A percentile compares a stretch with the other conserved stretches of the same genome.
phyloP scores from a whole-genome alignment of 139 green algal species.

The Micractinium sp. region DNA sequence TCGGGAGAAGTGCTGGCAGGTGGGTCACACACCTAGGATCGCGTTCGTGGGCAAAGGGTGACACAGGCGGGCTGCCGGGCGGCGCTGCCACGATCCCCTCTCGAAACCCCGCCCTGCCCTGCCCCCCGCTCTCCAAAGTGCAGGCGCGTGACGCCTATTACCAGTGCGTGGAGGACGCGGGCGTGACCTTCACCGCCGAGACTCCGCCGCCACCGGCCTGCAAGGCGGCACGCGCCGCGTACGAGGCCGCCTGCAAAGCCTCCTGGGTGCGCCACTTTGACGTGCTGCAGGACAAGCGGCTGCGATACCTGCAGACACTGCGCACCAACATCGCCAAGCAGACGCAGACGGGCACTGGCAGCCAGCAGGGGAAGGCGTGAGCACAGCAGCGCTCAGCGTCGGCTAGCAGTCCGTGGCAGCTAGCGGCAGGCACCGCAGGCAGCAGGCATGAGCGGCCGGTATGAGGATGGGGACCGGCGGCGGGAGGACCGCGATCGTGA shows the following conservation, averaged over 20 bases:
- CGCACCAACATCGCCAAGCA: constrained; percentile 53
- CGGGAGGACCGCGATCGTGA: constrained; percentile 29
- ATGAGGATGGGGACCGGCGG: constrained; percentile 16
- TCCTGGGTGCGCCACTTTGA: constrained; percentile 89
- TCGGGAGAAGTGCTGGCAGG: constrained; percentile 53
- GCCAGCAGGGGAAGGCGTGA: constrained; percentile 37
- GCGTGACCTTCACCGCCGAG: constrained; percentile 44
- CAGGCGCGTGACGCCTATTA: constrained; percentile 76
- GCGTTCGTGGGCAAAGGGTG: not conserved
- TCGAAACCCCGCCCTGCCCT: not conserved
- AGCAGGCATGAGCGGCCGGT: not conserved
- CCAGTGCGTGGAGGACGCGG: constrained; percentile 57
- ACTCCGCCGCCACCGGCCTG: constrained; percentile 53
- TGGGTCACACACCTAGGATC: not conserved
- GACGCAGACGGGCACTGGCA: constrained; percentile 46
- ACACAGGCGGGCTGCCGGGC: not conserved
- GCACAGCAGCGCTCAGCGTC: constrained; percentile 1
- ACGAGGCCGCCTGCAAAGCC: constrained; percentile 62
- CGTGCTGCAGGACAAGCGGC: constrained; percentile 61
- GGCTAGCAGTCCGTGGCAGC: not conserved
- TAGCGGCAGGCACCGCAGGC: not conserved
- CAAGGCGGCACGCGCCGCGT: constrained; percentile 55
- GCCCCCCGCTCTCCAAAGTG: not conserved
- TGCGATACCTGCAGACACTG: constrained; percentile 54
- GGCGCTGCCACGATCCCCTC: not conserved